Percentiles rank a stretch among this genome's conserved stretches.
Evolutionary conservation across 1,284 basidiomycete genomes (phyloP).

Genomic region (Ceratorhiza oryzae-sativae): DNA sequence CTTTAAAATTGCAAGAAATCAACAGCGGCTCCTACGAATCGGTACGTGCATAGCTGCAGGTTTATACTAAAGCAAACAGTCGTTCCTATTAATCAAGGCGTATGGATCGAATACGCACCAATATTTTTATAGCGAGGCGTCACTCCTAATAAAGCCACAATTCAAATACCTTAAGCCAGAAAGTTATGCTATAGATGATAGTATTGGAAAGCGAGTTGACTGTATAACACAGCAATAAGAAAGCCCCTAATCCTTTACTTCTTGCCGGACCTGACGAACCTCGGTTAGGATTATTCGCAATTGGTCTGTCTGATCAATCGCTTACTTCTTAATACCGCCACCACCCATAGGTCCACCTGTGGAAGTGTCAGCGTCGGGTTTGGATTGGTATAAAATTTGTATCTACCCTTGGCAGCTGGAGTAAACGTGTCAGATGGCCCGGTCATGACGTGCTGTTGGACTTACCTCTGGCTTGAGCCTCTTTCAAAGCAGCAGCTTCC

Average conservation of each 20-base stretch:
- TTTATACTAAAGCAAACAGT: too few relatives aligned
- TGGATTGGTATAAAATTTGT: slow-evolving; percentile 43
- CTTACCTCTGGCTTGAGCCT: slow-evolving; percentile 70
- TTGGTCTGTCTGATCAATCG: slow-evolving; percentile 46
- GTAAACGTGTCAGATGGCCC: not conserved
- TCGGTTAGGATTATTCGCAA: not conserved
- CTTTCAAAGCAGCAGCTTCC: slow-evolving; percentile 72
- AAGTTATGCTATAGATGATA: not conserved
- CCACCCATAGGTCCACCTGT: slow-evolving; percentile 68
- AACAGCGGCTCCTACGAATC: too few relatives aligned
- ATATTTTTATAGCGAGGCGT: too few relatives aligned
- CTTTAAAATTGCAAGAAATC: too few relatives aligned
- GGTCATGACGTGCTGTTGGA: slow-evolving; percentile 36
- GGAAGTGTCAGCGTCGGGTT: slow-evolving; percentile 14
- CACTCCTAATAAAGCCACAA: too few relatives aligned
- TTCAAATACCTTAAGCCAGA: too few relatives aligned
- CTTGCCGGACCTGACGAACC: not conserved
- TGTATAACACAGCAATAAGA: not conserved
- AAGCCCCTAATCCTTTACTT: not conserved
- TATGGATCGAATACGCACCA: too few relatives aligned
- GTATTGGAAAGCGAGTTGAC: not conserved
- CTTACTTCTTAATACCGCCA: slow-evolving; percentile 81
- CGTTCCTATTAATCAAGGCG: too few relatives aligned
- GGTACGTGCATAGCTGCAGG: too few relatives aligned
- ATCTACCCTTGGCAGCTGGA: slow-evolving; percentile 66